Evolutionary conservation across 108 stramenopile genomes (phyloP).

Genomic region (Licmophora abbreviata): DNA sequence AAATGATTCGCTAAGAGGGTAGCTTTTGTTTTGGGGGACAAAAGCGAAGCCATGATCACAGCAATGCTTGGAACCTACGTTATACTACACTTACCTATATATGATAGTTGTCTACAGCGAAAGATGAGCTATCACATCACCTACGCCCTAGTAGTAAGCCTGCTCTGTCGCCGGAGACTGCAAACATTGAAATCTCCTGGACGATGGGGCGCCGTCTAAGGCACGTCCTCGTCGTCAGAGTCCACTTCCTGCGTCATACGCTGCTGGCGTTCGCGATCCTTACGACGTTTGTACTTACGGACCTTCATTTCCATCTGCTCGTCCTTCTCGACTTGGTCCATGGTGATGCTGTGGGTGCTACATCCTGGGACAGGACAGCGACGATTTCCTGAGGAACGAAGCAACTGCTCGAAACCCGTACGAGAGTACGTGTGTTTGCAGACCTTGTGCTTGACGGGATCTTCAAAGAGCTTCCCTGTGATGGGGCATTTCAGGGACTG

Average conservation of each 20-base stretch:
- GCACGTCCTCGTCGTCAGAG: background rate
- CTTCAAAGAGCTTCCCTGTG: slow-evolving; percentile 41
- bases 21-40: too few relatives aligned
- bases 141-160: too few relatives aligned
- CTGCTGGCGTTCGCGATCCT: slow-evolving; percentile 16
- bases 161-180: too few relatives aligned
- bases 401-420: slow-evolving; percentile 23
- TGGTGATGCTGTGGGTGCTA: slow-evolving; percentile 20
- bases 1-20: too few relatives aligned
- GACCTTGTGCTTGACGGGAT: slow-evolving; percentile 54
- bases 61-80: too few relatives aligned
- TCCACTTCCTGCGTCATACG: background rate
- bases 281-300: slow-evolving; percentile 32
- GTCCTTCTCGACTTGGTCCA: slow-evolving; percentile 49
- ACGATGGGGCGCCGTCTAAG: too few relatives aligned
- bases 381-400: background rate
- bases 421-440: slow-evolving; percentile 54
- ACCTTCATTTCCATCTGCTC: slow-evolving; percentile 43
- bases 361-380: slow-evolving; percentile 67
- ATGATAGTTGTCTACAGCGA: too few relatives aligned
- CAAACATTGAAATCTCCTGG: too few relatives aligned
- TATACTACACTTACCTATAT: too few relatives aligned
- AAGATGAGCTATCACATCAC: too few relatives aligned
- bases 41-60: too few relatives aligned
- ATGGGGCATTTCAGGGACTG: slow-evolving; percentile 58